Conservation (phyloP, 225 moss, liverwort and hornwort genomes). For the Thuidium tamariscinum region DNA sequence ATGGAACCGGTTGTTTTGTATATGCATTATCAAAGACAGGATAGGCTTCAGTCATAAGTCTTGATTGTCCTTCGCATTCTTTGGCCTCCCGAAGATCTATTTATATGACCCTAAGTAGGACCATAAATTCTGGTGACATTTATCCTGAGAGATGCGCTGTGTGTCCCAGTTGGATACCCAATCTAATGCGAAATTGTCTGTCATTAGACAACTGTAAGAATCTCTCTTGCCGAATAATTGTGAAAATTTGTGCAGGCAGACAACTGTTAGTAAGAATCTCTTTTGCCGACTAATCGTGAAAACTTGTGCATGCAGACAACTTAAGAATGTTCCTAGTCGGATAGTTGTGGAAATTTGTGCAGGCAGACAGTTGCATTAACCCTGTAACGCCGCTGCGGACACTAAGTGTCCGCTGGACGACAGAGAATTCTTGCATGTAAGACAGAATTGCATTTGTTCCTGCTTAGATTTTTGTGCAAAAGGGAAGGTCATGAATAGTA, state of each 20-base stretch:
- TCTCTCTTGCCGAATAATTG: background rate
- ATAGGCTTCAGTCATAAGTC: background rate
- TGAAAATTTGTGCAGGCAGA: background rate
- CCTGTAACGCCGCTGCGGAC: too few species aligned
- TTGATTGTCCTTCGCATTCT: background rate
- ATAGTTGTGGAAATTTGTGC: background rate
- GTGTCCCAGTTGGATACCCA: background rate
- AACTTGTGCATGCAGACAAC: background rate
- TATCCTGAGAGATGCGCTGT: background rate
- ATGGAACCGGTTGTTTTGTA: background rate
- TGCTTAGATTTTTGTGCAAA: too few species aligned
- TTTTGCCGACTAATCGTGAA: background rate
- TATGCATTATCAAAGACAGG: background rate
- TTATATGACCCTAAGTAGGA: background rate
- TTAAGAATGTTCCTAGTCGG: background rate
- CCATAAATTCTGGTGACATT: background rate
- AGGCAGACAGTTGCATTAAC: too few species aligned
- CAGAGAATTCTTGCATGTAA: too few species aligned
- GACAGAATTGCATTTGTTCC: too few species aligned
- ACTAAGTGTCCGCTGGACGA: too few species aligned
- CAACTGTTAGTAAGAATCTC: background rate
- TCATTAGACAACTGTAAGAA: too few species aligned
- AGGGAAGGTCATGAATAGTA: too few species aligned
- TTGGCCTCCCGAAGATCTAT: background rate
- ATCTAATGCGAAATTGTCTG: background rate